Percentiles rank a stretch among this genome's conserved stretches.
These are phyloP conservation scores for Cercophora newfieldiana DNA, from an alignment of 495 filamentous ascomycete species.

Conservation along the genomic window DNA sequence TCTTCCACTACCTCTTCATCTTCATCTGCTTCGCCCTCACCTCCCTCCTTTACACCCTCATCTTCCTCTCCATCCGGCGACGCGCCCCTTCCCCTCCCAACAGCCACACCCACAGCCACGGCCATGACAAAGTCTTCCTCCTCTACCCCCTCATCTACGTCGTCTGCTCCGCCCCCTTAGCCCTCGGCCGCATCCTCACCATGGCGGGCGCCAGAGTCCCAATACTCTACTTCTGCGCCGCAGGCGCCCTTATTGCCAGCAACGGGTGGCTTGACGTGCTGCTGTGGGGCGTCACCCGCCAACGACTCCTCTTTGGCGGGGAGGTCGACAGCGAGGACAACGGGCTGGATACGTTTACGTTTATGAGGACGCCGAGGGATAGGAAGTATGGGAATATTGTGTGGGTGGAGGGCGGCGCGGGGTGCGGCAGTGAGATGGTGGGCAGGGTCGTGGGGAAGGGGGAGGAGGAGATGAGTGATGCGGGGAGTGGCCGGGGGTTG, in stretches of 20 bases:
- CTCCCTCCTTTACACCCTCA: slow-evolving; percentile 61
- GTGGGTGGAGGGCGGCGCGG: slow-evolving; percentile 41
- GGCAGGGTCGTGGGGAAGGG: slow-evolving; percentile 8
- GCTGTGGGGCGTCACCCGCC: slow-evolving; percentile 70
- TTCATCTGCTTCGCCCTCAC: slow-evolving; percentile 69
- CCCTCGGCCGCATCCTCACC: slow-evolving; percentile 64
- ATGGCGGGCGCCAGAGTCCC: slow-evolving; percentile 57
- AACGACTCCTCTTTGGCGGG: slow-evolving; percentile 48
- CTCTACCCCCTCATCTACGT: slow-evolving; percentile 76
- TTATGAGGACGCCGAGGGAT: slow-evolving; percentile 46
- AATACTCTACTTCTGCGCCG: slow-evolving; percentile 63
- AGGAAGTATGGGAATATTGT: slow-evolving; percentile 45
- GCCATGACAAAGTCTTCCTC: slow-evolving; percentile 65
- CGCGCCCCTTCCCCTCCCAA: slow-evolving; percentile 2
- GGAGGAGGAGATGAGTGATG: neutral
- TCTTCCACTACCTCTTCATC: slow-evolving; percentile 79
- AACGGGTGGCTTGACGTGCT: slow-evolving; percentile 75
- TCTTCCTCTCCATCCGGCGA: slow-evolving; percentile 60
- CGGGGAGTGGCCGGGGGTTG: neutral
- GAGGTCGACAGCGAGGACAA: slow-evolving; percentile 41
- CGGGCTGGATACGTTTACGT: slow-evolving; percentile 50
- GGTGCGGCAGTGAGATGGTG: neutral
- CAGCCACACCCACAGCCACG: neutral
- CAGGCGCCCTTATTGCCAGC: slow-evolving; percentile 70
- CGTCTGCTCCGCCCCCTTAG: slow-evolving; percentile 69